These are phyloP conservation scores for Medicago lupulina DNA, from an alignment of 306 rosid species.

Conservation along the genomic window DNA sequence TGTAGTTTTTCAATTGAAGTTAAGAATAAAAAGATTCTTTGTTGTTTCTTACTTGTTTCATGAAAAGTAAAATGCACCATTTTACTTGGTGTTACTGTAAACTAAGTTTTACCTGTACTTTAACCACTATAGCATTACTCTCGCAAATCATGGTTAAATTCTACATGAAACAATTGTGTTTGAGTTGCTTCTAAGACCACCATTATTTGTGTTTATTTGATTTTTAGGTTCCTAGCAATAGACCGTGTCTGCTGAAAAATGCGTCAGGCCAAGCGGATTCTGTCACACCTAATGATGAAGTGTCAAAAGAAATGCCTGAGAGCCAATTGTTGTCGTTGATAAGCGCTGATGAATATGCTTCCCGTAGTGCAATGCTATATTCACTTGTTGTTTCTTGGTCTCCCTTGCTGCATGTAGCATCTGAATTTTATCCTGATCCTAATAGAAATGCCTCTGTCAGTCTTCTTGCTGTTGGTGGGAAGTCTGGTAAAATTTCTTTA, in stretches of 20 bases:
- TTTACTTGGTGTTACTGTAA: constrained; percentile 1
- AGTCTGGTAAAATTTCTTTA: constrained; percentile 75
- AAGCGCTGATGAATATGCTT: constrained; percentile 73
- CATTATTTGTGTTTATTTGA: constrained; percentile 39
- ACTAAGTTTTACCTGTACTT: constrained; percentile 26
- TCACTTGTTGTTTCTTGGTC: constrained; percentile 88
- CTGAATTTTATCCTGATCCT: constrained; percentile 45
- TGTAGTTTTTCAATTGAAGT: constrained; percentile 1
- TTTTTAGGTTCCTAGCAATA: constrained; percentile 49
- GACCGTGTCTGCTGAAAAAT: constrained; percentile 39
- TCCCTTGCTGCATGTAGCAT: constrained; percentile 61
- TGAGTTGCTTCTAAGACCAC: constrained; percentile 26
- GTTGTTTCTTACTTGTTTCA: constrained; percentile 12
- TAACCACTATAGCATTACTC: constrained; percentile 1
- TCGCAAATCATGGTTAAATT: constrained; percentile 23
- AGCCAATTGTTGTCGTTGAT: constrained; percentile 48
- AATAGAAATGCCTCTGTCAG: constrained; percentile 54
- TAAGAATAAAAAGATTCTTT: not conserved
- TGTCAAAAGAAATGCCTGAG: constrained; percentile 42
- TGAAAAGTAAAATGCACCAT: constrained; percentile 7
- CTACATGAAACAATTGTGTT: constrained; percentile 22
- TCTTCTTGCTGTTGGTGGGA: constrained; percentile 86
- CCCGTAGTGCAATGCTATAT: constrained; percentile 72
- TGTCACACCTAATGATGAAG: constrained; percentile 45
- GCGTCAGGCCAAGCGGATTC: constrained; percentile 49